Evolutionary conservation across 1,284 basidiomycete species (phyloP).

Genomic region (Leucoagaricus sp.): DNA sequence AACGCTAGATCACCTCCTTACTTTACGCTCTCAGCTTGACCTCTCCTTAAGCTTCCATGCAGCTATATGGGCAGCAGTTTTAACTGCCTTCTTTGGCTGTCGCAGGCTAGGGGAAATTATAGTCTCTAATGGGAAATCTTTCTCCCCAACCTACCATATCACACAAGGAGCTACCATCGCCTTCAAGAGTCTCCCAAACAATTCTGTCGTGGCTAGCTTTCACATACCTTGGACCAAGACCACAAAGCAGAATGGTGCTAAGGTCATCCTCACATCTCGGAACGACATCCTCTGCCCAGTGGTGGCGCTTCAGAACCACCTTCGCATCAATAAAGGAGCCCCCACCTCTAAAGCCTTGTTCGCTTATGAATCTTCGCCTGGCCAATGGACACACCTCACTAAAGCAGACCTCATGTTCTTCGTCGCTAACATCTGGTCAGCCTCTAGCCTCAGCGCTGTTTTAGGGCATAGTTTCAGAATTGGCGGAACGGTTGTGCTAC

Average conservation of each 20-base stretch:
- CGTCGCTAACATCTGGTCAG: slow-evolving; percentile 20
- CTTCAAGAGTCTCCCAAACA: not conserved
- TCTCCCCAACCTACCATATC: slow-evolving; percentile 22
- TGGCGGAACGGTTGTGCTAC: slow-evolving; percentile 31
- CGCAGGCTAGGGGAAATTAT: slow-evolving; percentile 28
- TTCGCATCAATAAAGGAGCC: slow-evolving; percentile 18
- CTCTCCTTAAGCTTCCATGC: slow-evolving; percentile 23
- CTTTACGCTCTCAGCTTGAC: slow-evolving; percentile 17
- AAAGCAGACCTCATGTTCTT: slow-evolving; percentile 22
- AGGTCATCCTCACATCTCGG: slow-evolving; percentile 22
- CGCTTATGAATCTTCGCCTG: slow-evolving; percentile 9
- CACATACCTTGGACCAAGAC: slow-evolving; percentile 35
- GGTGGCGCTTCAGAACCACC: slow-evolving; percentile 25
- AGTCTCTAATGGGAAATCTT: slow-evolving; percentile 15
- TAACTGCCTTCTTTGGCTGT: slow-evolving; percentile 29
- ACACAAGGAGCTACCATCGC: slow-evolving; percentile 1
- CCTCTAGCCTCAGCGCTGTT: slow-evolving; percentile 11
- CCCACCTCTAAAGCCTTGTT: slow-evolving; percentile 19
- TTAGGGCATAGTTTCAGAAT: slow-evolving; percentile 35
- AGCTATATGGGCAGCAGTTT: slow-evolving; percentile 26
- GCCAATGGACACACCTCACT: slow-evolving; percentile 17
- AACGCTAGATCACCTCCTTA: slow-evolving; percentile 24
- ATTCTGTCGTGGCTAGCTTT: slow-evolving; percentile 16
- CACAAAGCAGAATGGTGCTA: slow-evolving; percentile 24
- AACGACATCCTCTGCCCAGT: slow-evolving; percentile 25